Base-by-base conservation (phyloP, 257 asterid genomes). In the Penstemon davidsonii region DNA sequence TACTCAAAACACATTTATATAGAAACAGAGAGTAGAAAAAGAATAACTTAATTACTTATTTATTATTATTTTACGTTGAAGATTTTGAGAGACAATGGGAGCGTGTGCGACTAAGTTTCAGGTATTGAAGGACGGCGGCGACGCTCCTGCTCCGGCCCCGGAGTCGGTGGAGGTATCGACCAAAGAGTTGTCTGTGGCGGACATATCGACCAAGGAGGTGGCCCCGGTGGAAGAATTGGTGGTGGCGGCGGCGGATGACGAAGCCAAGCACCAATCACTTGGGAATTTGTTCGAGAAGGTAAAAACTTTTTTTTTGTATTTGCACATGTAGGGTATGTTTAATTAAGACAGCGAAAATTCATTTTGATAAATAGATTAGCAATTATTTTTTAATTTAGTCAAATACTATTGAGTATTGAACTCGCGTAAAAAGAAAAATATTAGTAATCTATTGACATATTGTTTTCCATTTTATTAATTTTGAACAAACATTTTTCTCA, bases 51-150 rank as follows among this genome's bases (percentile, higher is more conserved):
- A 47, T 4, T 13, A 4, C 46, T 39, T 43, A 51, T 44, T 13
- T 18, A 6, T 49, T 49, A 42, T 10, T 6, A 40, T 7, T 38
- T 9, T 11, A 47, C 44, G 51, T 69, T 67, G 9, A 49, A 60
- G 9, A n/a, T 25, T n/a, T 36, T 3, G 44, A 47, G 12, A 12
- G 49, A 64, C 64, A 60, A 72, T 87, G 94, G 94, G 94, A 64
- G 91, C 88, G 55, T 87, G 94, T 55, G 87, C 90, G 38, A 84
- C 83, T 70, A 84, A 56, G 81, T 75, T 85, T 15, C 67, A 76
- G 51, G 76, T 66, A 9, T 71, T 68, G 65, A 75, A 84, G 71
- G 74, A 55, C 65, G 73, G 72, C n/a, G 78, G 52, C 71, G 73
- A 60, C 39, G 77, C 71, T 10, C 81, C 76, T 70, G 71, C 66